Percentiles rank a stretch among this genome's conserved stretches.
Conservation (phyloP, 2,329 filamentous ascomycete genomes). For the Sarocladium oryzae region DNA sequence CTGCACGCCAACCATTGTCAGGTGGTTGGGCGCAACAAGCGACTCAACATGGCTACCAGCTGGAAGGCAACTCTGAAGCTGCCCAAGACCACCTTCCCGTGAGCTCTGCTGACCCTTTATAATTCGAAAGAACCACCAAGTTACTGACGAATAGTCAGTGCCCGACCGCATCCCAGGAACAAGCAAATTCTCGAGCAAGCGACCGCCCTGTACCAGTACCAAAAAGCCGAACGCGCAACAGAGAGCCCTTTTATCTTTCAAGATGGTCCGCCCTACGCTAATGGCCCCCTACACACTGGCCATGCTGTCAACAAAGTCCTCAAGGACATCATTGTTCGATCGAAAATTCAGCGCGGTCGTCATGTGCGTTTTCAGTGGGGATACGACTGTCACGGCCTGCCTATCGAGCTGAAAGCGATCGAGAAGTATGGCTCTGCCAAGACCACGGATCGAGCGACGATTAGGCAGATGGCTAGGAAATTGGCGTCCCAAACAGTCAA, state of each 20-base stretch:
- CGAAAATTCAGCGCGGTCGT: constrained; percentile 65
- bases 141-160: too few relatives aligned
- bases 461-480: constrained; percentile 46
- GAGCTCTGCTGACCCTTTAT: constrained; percentile 21
- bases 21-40: constrained; percentile 5
- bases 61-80: constrained; percentile 71
- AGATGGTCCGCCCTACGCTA: constrained; percentile 95
- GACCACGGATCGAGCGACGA: background rate
- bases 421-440: constrained; percentile 29
- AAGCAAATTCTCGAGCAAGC: constrained; percentile 3
- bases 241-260: constrained; percentile 71
- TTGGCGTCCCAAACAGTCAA: constrained; percentile 64
- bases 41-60: constrained; percentile 43
- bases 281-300: constrained; percentile 83
- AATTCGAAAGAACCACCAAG: too few relatives aligned
- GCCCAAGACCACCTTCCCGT: constrained; percentile 70
- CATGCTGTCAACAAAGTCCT: constrained; percentile 96
- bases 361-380: constrained; percentile 79
- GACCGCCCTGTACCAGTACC: constrained; percentile 69
- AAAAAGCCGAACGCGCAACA: constrained; percentile 51
- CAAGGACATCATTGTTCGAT: constrained; percentile 86
- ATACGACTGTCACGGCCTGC: constrained; percentile 97
- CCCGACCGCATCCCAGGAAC: constrained; percentile 41
- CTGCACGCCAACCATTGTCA: background rate
- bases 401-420: constrained; percentile 93